Evolutionary conservation across 345 rosid species (phyloP).

Genomic region (Microthlaspi erraticum): DNA sequence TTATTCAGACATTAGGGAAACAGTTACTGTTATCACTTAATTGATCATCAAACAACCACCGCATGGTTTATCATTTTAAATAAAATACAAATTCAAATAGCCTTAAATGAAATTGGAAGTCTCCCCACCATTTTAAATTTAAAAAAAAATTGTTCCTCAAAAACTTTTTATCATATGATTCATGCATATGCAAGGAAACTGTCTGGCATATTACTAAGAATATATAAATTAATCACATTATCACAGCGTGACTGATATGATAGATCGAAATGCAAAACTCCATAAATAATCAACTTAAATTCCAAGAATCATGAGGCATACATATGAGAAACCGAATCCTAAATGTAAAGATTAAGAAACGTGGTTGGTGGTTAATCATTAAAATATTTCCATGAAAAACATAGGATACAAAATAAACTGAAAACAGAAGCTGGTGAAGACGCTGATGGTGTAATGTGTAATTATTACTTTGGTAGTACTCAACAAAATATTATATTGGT

Average conservation of each 20-base stretch:
- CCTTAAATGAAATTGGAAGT: slow-evolving; percentile 4
- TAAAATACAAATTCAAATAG: neutral
- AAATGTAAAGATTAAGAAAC: slow-evolving; percentile 49
- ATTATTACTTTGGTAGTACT: slow-evolving; percentile 12
- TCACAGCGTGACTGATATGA: neutral
- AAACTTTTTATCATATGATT: too few relatives aligned
- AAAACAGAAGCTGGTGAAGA: slow-evolving; percentile 38
- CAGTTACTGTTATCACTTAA: slow-evolving; percentile 37
- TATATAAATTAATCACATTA: neutral
- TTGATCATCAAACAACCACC: slow-evolving; percentile 38
- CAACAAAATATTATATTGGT: neutral
- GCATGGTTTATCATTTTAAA: slow-evolving; percentile 12
- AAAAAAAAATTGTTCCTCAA: neutral
- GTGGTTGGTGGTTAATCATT: slow-evolving; percentile 47
- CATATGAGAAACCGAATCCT: slow-evolving; percentile 14
- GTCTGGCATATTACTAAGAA: neutral
- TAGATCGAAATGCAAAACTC: neutral
- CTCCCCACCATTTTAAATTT: neutral
- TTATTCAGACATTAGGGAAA: slow-evolving; percentile 33
- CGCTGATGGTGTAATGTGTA: slow-evolving; percentile 9
- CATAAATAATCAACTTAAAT: neutral
- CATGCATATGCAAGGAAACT: neutral
- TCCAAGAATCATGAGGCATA: slow-evolving; percentile 8
- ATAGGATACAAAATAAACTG: slow-evolving; percentile 15
- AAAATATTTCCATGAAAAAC: slow-evolving; percentile 31